These are phyloP conservation scores for Candida labiduridarum DNA, from an alignment of 1,139 yeast species.

Conservation along the genomic window DNA sequence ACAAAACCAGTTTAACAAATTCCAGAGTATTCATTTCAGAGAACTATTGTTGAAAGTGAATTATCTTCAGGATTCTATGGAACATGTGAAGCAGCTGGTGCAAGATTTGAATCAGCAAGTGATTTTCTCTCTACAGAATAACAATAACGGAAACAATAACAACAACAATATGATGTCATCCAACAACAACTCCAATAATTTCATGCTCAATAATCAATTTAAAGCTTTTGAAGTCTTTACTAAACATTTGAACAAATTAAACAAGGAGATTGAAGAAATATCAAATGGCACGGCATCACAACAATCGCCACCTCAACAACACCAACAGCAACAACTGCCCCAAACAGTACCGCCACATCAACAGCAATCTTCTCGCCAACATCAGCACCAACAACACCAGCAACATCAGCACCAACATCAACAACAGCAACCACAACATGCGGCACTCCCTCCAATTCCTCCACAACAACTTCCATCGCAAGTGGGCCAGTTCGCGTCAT, in stretches of 20 bases:
- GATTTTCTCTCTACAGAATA: slow-evolving; percentile 12
- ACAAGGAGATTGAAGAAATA: slow-evolving; percentile 28
- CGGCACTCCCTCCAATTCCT: neutral
- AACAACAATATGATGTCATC: neutral
- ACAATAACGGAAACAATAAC: neutral
- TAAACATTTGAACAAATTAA: slow-evolving; percentile 25
- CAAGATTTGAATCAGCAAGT: slow-evolving; percentile 18
- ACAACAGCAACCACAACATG: slow-evolving; percentile 10
- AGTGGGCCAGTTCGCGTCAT: slow-evolving; percentile 1
- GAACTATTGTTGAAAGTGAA: slow-evolving; percentile 29
- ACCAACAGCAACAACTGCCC: slow-evolving; percentile 10
- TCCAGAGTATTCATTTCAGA: slow-evolving; percentile 27
- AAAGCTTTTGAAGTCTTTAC: slow-evolving; percentile 24
- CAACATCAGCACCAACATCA: slow-evolving; percentile 10
- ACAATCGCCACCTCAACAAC: slow-evolving; percentile 10
- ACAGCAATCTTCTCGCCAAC: slow-evolving; percentile 9
- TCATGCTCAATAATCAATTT: slow-evolving; percentile 12
- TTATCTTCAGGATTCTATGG: slow-evolving; percentile 27
- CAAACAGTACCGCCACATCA: slow-evolving; percentile 9
- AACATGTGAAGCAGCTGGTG: slow-evolving; percentile 15
- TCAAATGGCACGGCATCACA: slow-evolving; percentile 5
- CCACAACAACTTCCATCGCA: slow-evolving; percentile 5
- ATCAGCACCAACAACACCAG: slow-evolving; percentile 10
- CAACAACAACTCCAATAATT: slow-evolving; percentile 2
- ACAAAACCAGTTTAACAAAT: slow-evolving; percentile 21